Evolutionary conservation across 345 rosid genomes (phyloP).

Genomic region (Eucalyptus sp.): DNA sequence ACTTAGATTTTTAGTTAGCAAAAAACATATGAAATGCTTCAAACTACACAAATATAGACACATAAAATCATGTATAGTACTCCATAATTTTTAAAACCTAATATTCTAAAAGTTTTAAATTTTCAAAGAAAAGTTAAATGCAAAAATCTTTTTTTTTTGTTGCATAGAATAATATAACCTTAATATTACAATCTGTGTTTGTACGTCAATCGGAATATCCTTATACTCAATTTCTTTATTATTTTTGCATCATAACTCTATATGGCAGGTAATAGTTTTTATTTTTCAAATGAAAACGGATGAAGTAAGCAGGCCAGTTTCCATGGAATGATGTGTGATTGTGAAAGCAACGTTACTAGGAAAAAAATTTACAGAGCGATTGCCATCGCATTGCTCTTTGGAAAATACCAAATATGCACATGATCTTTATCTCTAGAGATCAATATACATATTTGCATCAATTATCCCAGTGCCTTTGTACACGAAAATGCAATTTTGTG

Average conservation of each 20-base stretch:
- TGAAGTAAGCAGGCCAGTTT: background rate
- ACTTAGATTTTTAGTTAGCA: background rate
- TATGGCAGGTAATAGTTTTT: background rate
- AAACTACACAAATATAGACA: background rate
- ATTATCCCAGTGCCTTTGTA: background rate
- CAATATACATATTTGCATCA: background rate
- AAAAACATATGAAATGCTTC: background rate
- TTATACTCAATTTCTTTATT: background rate
- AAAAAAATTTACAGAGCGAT: background rate
- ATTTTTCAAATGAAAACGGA: background rate
- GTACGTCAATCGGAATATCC: background rate
- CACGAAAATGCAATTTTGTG: background rate
- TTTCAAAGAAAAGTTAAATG: background rate
- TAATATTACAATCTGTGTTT: too few relatives aligned
- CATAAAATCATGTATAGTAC: background rate
- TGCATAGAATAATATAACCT: background rate
- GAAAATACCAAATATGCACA: background rate
- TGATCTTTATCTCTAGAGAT: background rate
- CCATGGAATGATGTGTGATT: background rate
- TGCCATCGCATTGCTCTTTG: background rate
- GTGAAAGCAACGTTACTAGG: background rate
- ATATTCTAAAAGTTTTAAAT: background rate
- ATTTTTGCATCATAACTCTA: background rate
- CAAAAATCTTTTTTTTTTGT: background rate
- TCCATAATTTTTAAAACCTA: background rate